These are phyloP conservation scores for Capsella rubella DNA, from an alignment of 441 rosid genomes.

Conservation along the genomic window DNA sequence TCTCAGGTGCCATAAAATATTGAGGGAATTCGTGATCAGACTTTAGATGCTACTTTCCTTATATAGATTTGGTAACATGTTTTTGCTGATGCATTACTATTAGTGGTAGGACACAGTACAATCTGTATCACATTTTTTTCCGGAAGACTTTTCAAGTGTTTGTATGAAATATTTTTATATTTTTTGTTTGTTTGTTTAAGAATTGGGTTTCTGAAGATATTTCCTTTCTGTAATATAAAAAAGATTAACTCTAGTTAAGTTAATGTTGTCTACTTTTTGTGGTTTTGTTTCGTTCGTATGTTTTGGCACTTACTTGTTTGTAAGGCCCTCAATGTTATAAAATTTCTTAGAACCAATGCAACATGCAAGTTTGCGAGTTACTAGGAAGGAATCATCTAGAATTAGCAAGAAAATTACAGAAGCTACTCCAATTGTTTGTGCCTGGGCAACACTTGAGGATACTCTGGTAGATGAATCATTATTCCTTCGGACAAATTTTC, in stretches of 20 bases:
- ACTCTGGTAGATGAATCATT: slow-evolving; percentile 54
- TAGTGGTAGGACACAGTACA: slow-evolving; percentile 24
- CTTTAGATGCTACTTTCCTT: slow-evolving; percentile 15
- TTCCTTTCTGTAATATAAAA: not conserved
- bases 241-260: not conserved
- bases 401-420: slow-evolving; percentile 52
- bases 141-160: slow-evolving; percentile 12
- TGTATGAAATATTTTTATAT: not conserved
- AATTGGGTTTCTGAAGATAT: slow-evolving; percentile 13
- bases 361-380: slow-evolving; percentile 67
- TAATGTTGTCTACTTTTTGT: not conserved
- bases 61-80: slow-evolving; percentile 15
- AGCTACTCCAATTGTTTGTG: slow-evolving; percentile 48
- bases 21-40: slow-evolving; percentile 11
- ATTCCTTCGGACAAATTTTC: slow-evolving; percentile 79
- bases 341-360: slow-evolving; percentile 36
- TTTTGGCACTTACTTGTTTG: slow-evolving; percentile 21
- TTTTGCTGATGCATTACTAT: slow-evolving; percentile 25
- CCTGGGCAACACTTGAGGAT: slow-evolving; percentile 49
- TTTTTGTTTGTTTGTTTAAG: not conserved
- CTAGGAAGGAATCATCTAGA: slow-evolving; percentile 57
- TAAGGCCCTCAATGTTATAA: slow-evolving; percentile 16
- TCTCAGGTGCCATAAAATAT: slow-evolving; percentile 14
- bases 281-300: slow-evolving; percentile 8
- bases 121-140: slow-evolving; percentile 27